A percentile compares a stretch with the other conserved stretches of the same genome.
Conservation (phyloP, 768 basidiomycete species). For the Sarcomyxa edulis region DNA sequence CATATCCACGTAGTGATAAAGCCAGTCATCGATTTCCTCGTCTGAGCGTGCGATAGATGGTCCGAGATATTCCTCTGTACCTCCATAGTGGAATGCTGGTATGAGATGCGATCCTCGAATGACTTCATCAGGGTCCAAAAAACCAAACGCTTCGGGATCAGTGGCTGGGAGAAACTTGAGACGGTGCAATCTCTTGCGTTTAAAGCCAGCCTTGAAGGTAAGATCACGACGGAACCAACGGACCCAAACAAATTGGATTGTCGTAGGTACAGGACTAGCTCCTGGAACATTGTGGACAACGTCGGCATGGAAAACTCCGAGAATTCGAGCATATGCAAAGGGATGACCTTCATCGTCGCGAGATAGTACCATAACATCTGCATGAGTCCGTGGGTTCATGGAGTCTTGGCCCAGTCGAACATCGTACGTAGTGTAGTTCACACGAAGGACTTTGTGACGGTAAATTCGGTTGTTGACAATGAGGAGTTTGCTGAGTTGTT, state of each 20-base stretch:
- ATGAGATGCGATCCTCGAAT: slow-evolving; percentile 14
- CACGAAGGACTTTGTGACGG: slow-evolving; percentile 21
- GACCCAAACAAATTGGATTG: slow-evolving; percentile 14
- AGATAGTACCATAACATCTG: slow-evolving; percentile 3
- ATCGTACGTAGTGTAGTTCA: slow-evolving; percentile 40
- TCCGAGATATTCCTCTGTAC: neutral
- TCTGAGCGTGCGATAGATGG: slow-evolving; percentile 1
- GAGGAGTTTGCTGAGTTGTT: slow-evolving; percentile 9
- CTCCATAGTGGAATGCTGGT: slow-evolving; percentile 9
- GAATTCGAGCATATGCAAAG: slow-evolving; percentile 11
- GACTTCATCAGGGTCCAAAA: slow-evolving; percentile 15
- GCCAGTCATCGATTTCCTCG: slow-evolving; percentile 18
- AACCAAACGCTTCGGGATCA: slow-evolving; percentile 13
- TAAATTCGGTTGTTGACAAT: slow-evolving; percentile 21
- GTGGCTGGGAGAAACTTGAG: slow-evolving; percentile 7
- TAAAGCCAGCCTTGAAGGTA: neutral
- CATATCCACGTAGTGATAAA: slow-evolving; percentile 30
- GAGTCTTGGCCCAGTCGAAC: slow-evolving; percentile 29
- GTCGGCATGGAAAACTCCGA: slow-evolving; percentile 16
- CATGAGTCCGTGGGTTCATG: slow-evolving; percentile 20
- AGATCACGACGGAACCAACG: slow-evolving; percentile 8
- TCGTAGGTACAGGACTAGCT: neutral
- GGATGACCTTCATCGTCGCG: slow-evolving; percentile 4
- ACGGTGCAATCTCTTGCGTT: slow-evolving; percentile 1
- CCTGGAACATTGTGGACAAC: slow-evolving; percentile 4